A percentile compares a stretch with the other conserved stretches of the same genome.
Evolutionary conservation across 129 eudicot species (phyloP).

Genomic region (Lactuca sativa): DNA sequence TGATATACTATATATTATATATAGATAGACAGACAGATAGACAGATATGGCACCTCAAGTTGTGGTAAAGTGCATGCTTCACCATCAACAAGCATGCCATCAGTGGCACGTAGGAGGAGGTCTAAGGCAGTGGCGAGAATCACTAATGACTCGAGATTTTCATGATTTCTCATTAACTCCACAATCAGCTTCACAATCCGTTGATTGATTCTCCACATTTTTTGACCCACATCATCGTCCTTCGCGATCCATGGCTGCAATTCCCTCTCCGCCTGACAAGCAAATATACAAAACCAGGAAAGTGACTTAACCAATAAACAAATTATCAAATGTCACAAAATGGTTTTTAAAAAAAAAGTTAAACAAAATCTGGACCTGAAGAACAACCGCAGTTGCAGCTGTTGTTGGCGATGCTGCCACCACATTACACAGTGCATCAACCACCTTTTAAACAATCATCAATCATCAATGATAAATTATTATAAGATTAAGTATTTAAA

Average conservation of each 20-base stretch:
- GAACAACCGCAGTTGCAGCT: slow-evolving; percentile 95
- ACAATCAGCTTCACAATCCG: slow-evolving; percentile 89
- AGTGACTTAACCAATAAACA: slow-evolving; percentile 10
- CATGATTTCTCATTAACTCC: slow-evolving; percentile 94
- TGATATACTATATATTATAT: not conserved
- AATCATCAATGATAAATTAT: no score
- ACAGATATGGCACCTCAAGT: slow-evolving; percentile 63
- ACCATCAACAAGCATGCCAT: slow-evolving; percentile 97
- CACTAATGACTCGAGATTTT: slow-evolving; percentile 75
- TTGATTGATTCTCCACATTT: slow-evolving; percentile 90
- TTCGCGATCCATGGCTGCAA: slow-evolving; percentile 96
- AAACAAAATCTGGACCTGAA: slow-evolving; percentile 54
- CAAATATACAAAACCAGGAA: not conserved
- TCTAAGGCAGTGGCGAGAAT: slow-evolving; percentile 87
- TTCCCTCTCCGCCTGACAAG: slow-evolving; percentile 93
- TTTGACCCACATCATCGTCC: slow-evolving; percentile 82
- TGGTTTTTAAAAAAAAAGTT: not conserved
- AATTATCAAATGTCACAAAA: not conserved
- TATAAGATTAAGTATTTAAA: no score
- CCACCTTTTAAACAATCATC: slow-evolving; percentile 47
- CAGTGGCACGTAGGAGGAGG: slow-evolving; percentile 94
- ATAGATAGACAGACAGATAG: no score
- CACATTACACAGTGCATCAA: slow-evolving; percentile 96
- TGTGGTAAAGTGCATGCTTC: slow-evolving; percentile 98
- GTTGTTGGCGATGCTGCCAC: slow-evolving; percentile 92